Base-by-base conservation (phyloP, 176 grass and related monocot genomes). In the Juncus effusus region DNA sequence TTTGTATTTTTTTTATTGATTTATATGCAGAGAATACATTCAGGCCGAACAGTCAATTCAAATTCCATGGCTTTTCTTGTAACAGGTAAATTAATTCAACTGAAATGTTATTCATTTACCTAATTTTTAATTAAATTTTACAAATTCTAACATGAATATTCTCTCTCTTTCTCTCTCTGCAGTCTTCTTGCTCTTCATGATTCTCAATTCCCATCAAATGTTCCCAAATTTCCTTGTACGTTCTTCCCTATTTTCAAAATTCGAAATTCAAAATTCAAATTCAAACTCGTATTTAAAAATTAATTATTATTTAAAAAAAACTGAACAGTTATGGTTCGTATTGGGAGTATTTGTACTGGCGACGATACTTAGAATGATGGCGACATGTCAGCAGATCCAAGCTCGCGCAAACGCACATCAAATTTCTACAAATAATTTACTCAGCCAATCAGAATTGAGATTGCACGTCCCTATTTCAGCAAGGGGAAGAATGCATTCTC, bases 201-300 rank as follows among this genome's bases (percentile, higher is more conserved):
- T 97, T 69, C 74, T 97, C 40, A 97, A 89, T 72, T 97, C 94
- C 3, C 94, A 97, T 64, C 94, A 97, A 78, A 84, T 97, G 76
- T 97, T 88, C 41, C 76, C 85, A 2, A 93, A 88, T 61, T 83
- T 91, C 73, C 74, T 96, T 79, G 92, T 96, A 77, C 54, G 42
- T 59, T 77, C 12, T 19, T 52, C 0, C 41, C 10, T 44, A 69
- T 69, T 4, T 39, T 56, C 6, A 14, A 59, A 15, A 4, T n/a
- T 59, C 61, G 50, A 59, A 12, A 51, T 73, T 69, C 3, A 11
- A 51, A 3, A 54, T 45, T 70, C 47, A 44, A 15, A 7, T 37
- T 61, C 5, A 63, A 63, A 64, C 56, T 61, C 2, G 16, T 57
- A 70, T 85, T 82, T 47, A 8, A 0, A 0, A 1, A 12, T 15